Base-by-base conservation (phyloP, 2,329 filamentous ascomycete species). In the Pseudocercospora eumusae region DNA sequence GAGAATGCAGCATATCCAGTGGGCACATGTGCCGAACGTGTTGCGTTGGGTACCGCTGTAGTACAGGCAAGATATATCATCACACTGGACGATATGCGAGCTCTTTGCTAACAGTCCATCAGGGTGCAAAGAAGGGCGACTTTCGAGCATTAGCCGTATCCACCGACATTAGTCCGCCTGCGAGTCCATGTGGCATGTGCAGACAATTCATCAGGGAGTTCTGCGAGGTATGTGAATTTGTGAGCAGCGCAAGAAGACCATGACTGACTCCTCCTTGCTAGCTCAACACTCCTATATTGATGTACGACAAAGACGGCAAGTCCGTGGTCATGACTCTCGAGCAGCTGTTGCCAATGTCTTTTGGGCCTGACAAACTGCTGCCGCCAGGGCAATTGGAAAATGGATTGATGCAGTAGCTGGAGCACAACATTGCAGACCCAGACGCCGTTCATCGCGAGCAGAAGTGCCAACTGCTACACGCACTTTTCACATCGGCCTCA, bases 1-100 rank as follows among this genome's bases (percentile, higher is more conserved):
- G 95, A 99, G 79, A 97, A 98, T 75, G 93, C 92, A 1, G 82
- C 89, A 27, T 98, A 96, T 75, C 93, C 95, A 0, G 93, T 97
- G 5, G 92, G 92, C n/a, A 96, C 91, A 2, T 98, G 95, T 76
- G 95, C 95, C 13, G 95, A 99, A 83, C 83, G 93, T 62, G 91
- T 93, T n/a, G 92, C 91, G 1, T 83, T 98, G 68, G 90, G 86
- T 7, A 92, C 87, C 42, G 93, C 93, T 21, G 85, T 97, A 4
- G 84, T 86, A 6, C 56, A 76, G 70, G 61, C 78, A 74, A 68
- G 68, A n/a, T 49, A n/a, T n/a, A n/a, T 18, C 7, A 25, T 23
- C 50, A 45, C 3, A 25, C 15, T 56, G 5, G n/a, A 18, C 15
- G 6, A 40, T 40, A 10, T 40, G 40, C 25, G 4, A 36, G 28